A percentile compares a stretch with the other conserved stretches of the same genome.
Evolutionary conservation across 345 rosid genomes (phyloP).

Genomic region (Zanthoxylum bungeanum): DNA sequence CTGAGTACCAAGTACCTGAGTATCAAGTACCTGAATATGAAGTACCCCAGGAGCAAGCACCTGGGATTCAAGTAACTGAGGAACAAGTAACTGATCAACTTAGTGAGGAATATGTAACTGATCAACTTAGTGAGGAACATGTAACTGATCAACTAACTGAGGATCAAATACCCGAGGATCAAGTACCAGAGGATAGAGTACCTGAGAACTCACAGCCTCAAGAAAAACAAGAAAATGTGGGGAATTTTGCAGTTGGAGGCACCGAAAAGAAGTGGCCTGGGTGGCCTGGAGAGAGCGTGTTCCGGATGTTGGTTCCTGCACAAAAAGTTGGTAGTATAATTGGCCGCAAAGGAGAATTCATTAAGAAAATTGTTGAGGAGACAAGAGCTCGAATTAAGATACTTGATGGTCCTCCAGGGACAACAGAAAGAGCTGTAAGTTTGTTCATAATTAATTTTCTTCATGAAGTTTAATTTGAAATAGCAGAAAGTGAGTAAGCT

Average conservation of each 20-base stretch:
- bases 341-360: conserved; percentile 97
- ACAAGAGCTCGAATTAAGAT: conserved; percentile 97
- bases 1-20: conserved; percentile 31
- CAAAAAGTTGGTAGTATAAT: conserved; percentile 98
- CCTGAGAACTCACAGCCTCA: conserved; percentile 22
- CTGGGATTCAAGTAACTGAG: conserved; percentile 31
- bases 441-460: conserved; percentile 1
- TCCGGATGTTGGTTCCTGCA: conserved; percentile 96
- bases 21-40: conserved; percentile 25
- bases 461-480: conserved; percentile 8
- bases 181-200: conserved; percentile 22
- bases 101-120: conserved; percentile 24
- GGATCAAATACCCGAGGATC: conserved; percentile 29
- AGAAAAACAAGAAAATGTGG: conserved; percentile 38
- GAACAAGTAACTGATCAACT: conserved; percentile 24
- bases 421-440: conserved; percentile 99
- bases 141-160: conserved; percentile 22
- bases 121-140: conserved; percentile 23
- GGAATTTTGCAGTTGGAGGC: conserved; percentile 30
- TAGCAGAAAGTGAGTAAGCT: conserved; percentile 2
- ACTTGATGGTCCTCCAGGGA: conserved; percentile 99
- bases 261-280: conserved; percentile 99
- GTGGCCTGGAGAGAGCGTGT: conserved; percentile 99
- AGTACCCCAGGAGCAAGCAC: conserved; percentile 28
- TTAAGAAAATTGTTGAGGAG: conserved; percentile 96